Conservation (phyloP, 73 alveolate species). For the Durusdinium trenchii region DNA sequence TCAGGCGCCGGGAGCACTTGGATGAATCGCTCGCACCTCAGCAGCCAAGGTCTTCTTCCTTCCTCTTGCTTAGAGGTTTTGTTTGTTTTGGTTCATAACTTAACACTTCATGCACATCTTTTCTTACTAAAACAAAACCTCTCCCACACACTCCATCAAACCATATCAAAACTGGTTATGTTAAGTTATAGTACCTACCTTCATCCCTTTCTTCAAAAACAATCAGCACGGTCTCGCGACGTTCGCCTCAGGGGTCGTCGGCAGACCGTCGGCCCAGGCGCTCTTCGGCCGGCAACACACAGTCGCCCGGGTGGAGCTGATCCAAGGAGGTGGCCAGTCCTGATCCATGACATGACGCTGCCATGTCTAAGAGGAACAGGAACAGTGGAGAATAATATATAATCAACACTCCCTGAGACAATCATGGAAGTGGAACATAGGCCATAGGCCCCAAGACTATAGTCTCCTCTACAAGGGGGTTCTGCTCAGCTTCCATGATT, state of each 20-base stretch:
- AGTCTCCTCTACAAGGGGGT: too few species aligned
- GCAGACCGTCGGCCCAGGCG: neutral
- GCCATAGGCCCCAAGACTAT: too few species aligned
- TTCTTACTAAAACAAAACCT: neutral
- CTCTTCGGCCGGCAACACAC: slow-evolving; percentile 73
- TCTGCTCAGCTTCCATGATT: too few species aligned
- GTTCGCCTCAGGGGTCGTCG: too few species aligned
- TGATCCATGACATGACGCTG: neutral
- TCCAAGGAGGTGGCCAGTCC: slow-evolving; percentile 65
- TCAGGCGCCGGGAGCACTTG: slow-evolving; percentile 82
- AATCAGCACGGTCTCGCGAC: too few species aligned
- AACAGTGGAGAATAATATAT: too few species aligned
- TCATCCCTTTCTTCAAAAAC: too few species aligned
- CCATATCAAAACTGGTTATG: too few species aligned
- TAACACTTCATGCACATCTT: neutral
- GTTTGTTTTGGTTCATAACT: neutral
- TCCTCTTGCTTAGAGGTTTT: neutral
- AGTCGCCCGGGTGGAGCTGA: slow-evolving; percentile 85
- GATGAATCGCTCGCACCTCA: slow-evolving; percentile 87
- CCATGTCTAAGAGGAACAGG: too few species aligned
- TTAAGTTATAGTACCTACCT: too few species aligned
- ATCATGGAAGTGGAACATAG: too few species aligned
- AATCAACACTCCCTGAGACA: too few species aligned
- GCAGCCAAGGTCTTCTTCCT: neutral
- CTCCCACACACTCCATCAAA: neutral